Conservation (phyloP, 371 early-diverging fungal genomes). For the Mucor velutinosus region DNA sequence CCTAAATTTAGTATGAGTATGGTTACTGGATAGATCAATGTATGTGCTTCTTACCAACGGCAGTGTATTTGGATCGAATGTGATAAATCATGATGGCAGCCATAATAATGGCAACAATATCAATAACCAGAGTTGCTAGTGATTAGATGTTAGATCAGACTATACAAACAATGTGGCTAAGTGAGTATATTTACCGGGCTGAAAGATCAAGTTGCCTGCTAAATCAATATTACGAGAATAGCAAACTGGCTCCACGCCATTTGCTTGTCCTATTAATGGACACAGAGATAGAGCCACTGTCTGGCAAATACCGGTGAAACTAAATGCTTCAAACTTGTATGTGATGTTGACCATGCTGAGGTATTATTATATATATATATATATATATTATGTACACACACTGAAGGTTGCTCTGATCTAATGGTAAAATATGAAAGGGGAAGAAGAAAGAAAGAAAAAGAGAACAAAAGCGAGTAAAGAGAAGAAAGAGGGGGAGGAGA, state of each 20-base stretch:
- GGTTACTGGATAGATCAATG: background rate
- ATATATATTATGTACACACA: constrained; percentile 2
- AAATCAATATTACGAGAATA: constrained; percentile 92
- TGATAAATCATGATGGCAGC: constrained; percentile 96
- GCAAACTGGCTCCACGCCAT: constrained; percentile 88
- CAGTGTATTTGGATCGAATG: constrained; percentile 95
- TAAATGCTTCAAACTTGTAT: constrained; percentile 74
- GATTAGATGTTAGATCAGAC: background rate
- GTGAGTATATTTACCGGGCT: constrained; percentile 72
- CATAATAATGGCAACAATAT: constrained; percentile 93
- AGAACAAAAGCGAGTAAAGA: constrained; percentile 3
- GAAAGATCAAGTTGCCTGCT: constrained; percentile 80
- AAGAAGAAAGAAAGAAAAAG: constrained; percentile 12
- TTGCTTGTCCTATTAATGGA: constrained; percentile 76
- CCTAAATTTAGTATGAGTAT: constrained; percentile 45
- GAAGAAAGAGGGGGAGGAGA: background rate
- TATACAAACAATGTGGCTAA: background rate
- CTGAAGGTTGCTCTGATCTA: background rate
- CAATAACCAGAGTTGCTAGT: constrained; percentile 81
- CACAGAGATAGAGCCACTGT: constrained; percentile 85
- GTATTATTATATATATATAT: background rate
- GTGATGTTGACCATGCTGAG: constrained; percentile 40
- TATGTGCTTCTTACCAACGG: constrained; percentile 74
- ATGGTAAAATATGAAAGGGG: background rate
- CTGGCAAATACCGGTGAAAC: constrained; percentile 84